Evolutionary conservation across 805 yeast species (phyloP).

Genomic region (Candida pseudofarinosa): DNA sequence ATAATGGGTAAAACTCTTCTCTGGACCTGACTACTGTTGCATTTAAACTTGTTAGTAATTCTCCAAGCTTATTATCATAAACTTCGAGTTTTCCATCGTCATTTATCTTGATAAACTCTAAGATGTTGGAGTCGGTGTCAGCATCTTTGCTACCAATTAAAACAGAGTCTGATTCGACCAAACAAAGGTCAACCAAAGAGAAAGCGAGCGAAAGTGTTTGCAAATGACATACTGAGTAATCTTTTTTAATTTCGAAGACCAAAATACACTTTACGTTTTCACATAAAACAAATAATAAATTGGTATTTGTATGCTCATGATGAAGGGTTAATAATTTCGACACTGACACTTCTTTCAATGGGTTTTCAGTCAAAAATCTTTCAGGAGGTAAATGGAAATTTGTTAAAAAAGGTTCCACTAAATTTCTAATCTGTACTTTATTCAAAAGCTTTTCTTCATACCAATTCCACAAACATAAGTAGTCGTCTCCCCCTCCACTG

Average conservation of each 20-base stretch:
- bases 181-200: slow-evolving; percentile 27
- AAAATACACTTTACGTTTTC: slow-evolving; percentile 50
- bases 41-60: slow-evolving; percentile 21
- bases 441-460: slow-evolving; percentile 40
- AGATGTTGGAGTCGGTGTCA: slow-evolving; percentile 21
- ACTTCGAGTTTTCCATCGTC: slow-evolving; percentile 14
- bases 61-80: slow-evolving; percentile 11
- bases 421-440: slow-evolving; percentile 45
- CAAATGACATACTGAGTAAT: slow-evolving; percentile 20
- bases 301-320: slow-evolving; percentile 11
- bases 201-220: slow-evolving; percentile 23
- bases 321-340: slow-evolving; percentile 37
- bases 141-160: slow-evolving; percentile 30
- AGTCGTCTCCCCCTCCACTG: slow-evolving; percentile 91
- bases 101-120: slow-evolving; percentile 18
- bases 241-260: slow-evolving; percentile 26
- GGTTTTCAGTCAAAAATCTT: slow-evolving; percentile 52
- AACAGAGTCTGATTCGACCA: slow-evolving; percentile 11
- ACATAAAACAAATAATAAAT: slow-evolving; percentile 40
- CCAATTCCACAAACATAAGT: slow-evolving; percentile 79
- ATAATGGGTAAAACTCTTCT: slow-evolving; percentile 45
- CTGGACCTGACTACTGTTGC: slow-evolving; percentile 31
- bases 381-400: slow-evolving; percentile 62
- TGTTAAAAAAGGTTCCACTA: slow-evolving; percentile 39
- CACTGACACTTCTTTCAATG: slow-evolving; percentile 52